Evolutionary conservation across 345 rosid species (phyloP).

Genomic region (Angophora floribunda): DNA sequence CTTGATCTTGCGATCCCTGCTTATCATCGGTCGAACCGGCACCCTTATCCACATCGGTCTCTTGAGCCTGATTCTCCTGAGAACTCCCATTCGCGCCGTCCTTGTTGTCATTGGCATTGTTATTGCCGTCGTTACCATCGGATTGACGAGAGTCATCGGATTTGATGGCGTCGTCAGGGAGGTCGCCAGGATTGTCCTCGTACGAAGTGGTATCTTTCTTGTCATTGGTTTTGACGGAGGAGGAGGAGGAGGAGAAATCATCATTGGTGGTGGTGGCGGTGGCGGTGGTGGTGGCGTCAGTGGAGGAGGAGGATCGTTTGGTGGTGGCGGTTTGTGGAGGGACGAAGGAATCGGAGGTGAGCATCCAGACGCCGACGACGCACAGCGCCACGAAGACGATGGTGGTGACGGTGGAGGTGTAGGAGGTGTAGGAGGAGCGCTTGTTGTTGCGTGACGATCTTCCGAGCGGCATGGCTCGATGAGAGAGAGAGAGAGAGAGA

Average conservation of each 20-base stretch:
- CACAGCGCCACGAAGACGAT: conserved; percentile 55
- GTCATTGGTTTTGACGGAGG: neutral
- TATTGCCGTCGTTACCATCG: neutral
- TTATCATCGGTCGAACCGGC: neutral
- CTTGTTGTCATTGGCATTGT: neutral
- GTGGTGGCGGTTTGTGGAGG: conserved; percentile 38
- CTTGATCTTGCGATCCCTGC: neutral
- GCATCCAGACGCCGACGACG: conserved; percentile 78
- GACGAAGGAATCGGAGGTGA: conserved; percentile 36
- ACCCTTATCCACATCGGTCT: neutral
- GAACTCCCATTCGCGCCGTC: neutral
- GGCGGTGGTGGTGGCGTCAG: neutral
- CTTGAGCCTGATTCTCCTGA: neutral
- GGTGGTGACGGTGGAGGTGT: conserved; percentile 34
- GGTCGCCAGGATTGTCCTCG: conserved; percentile 80
- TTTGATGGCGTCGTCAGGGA: conserved; percentile 78
- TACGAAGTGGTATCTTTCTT: conserved; percentile 25
- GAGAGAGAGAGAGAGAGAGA: neutral
- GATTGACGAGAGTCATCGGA: conserved; percentile 34
- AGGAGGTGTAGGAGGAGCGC: conserved; percentile 37
- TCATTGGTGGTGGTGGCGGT: neutral
- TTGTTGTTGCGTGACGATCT: conserved; percentile 41
- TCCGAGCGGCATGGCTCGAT: conserved; percentile 32
- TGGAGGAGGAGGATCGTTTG: neutral
- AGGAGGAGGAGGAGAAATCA: conserved; percentile 10